Conservation (phyloP, 2,329 filamentous ascomycete genomes). For the Fusarium drepaniforme region DNA sequence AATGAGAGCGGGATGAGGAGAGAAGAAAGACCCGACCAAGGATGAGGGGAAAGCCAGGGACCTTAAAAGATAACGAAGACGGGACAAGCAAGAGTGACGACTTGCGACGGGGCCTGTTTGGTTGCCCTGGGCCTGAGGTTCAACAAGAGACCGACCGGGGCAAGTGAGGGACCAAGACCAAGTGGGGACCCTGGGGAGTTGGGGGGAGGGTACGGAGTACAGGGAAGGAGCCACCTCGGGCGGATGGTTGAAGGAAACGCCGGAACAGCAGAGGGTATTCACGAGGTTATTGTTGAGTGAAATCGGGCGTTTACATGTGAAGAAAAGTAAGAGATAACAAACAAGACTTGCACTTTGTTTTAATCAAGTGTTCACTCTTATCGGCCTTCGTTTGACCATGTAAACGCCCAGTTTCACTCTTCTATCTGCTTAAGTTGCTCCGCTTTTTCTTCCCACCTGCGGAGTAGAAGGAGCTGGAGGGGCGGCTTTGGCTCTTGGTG, state of each 20-base stretch:
- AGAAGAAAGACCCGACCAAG: conserved; percentile 9
- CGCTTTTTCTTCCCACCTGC: background rate
- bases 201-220: conserved; percentile 24
- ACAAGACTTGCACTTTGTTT: background rate
- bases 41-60: conserved; percentile 29
- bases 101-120: conserved; percentile 29
- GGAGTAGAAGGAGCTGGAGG: conserved; percentile 15
- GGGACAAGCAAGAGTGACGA: conserved; percentile 24
- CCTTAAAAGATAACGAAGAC: conserved; percentile 22
- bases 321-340: background rate
- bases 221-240: conserved; percentile 1
- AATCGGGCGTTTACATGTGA: background rate
- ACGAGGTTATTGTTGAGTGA: background rate
- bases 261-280: conserved; percentile 2
- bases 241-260: background rate
- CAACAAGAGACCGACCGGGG: conserved; percentile 19
- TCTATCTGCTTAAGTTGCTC: background rate
- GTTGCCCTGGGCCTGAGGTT: conserved; percentile 22
- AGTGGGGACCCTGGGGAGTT: conserved; percentile 34
- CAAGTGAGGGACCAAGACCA: conserved; percentile 25
- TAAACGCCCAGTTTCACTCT: background rate
- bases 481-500: conserved; percentile 22
- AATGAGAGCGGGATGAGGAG: conserved; percentile 5
- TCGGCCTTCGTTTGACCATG: background rate
- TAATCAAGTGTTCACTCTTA: background rate